These are phyloP conservation scores for Hymenoscyphus scutula DNA, from an alignment of 2,329 filamentous ascomycete species.

Conservation along the genomic window DNA sequence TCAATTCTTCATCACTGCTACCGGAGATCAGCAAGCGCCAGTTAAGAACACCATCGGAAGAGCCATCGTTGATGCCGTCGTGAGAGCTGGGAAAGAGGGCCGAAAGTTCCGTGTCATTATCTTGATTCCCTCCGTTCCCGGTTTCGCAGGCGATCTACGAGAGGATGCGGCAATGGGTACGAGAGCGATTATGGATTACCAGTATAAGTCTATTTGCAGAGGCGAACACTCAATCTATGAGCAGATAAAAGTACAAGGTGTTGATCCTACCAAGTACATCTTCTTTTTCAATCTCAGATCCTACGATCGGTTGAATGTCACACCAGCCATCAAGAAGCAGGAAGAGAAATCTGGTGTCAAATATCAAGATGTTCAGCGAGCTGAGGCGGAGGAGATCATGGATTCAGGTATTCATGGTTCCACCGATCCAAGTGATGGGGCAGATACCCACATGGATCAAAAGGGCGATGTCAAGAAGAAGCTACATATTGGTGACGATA, in stretches of 20 bases:
- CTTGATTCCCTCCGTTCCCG: constrained; percentile 85
- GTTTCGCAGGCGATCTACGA: constrained; percentile 88
- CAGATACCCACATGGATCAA: constrained; percentile 48
- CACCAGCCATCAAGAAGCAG: constrained; percentile 66
- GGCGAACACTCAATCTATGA: constrained; percentile 89
- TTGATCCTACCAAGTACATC: constrained; percentile 77
- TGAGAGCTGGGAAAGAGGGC: constrained; percentile 75
- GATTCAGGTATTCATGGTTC: constrained; percentile 64
- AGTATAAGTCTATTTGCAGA: constrained; percentile 92
- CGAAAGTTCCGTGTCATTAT: constrained; percentile 91
- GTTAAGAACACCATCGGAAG: constrained; percentile 84
- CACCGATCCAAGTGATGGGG: constrained; percentile 43
- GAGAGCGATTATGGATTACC: constrained; percentile 93
- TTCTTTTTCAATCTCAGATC: constrained; percentile 93
- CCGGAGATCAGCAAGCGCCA: constrained; percentile 80
- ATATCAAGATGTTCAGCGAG: constrained; percentile 84
- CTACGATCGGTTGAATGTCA: constrained; percentile 89
- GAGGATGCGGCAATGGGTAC: constrained; percentile 82
- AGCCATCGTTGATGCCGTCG: constrained; percentile 87
- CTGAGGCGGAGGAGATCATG: constrained; percentile 88
- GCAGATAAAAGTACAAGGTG: constrained; percentile 68
- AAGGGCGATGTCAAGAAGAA: constrained; percentile 39
- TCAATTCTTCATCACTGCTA: constrained; percentile 95
- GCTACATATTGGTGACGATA: constrained; percentile 30
- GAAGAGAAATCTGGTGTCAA: constrained; percentile 79